A percentile compares a stretch with the other conserved stretches of the same genome.
Conservation (phyloP, 2,329 filamentous ascomycete genomes). For the Knufia petricola region DNA sequence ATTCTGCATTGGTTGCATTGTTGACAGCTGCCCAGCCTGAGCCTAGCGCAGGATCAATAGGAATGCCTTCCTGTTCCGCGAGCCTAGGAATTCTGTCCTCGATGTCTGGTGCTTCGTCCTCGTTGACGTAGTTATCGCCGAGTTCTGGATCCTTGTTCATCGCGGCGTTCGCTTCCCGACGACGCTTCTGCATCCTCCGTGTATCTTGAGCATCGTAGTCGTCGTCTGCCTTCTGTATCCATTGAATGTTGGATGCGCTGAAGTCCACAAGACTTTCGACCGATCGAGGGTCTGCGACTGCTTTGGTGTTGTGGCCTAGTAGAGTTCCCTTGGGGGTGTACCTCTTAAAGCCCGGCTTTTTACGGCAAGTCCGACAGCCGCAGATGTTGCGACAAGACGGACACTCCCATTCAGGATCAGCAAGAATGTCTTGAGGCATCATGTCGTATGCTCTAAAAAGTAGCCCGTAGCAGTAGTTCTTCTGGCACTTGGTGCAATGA, state of each 20-base stretch:
- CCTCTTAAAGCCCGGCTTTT: constrained; percentile 57
- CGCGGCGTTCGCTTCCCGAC: constrained; percentile 45
- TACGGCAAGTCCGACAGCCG: constrained; percentile 72
- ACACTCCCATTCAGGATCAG: constrained; percentile 75
- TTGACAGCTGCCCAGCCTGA: background rate
- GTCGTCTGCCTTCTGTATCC: constrained; percentile 57
- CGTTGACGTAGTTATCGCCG: constrained; percentile 36
- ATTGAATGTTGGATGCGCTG: constrained; percentile 73
- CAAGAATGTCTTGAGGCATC: constrained; percentile 72
- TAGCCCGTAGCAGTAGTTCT: constrained; percentile 85
- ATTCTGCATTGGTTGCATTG: background rate
- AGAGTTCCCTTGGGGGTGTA: constrained; percentile 82
- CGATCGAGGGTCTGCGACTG: constrained; percentile 82
- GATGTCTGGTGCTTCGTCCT: constrained; percentile 23
- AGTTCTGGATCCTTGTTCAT: constrained; percentile 39
- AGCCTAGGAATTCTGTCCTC: constrained; percentile 16
- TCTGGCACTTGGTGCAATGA: constrained; percentile 63
- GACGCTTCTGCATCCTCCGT: constrained; percentile 37
- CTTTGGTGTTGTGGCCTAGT: constrained; percentile 81
- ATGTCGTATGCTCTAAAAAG: constrained; percentile 86
- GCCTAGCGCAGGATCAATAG: constrained; percentile 36
- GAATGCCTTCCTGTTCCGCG: constrained; percentile 26
- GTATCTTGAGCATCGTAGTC: constrained; percentile 37
- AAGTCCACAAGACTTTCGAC: constrained; percentile 88
- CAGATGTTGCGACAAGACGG: constrained; percentile 79